These are phyloP conservation scores for Trichoderma orchidacearum DNA, from an alignment of 495 filamentous ascomycete genomes.

Conservation along the genomic window DNA sequence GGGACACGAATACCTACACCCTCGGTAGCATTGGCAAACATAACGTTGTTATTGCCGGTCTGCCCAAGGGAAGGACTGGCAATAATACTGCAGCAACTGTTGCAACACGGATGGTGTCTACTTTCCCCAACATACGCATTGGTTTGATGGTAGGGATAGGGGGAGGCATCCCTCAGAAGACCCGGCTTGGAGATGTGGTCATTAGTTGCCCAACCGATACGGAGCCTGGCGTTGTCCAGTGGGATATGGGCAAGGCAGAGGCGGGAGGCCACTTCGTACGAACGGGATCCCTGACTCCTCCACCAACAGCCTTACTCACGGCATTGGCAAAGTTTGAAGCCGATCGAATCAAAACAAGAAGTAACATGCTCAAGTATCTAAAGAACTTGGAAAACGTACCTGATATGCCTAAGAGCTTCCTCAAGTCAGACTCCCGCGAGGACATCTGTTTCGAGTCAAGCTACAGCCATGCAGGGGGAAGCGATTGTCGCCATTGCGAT, in stretches of 20 bases:
- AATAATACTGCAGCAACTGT: conserved; percentile 15
- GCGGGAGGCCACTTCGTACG: conserved; percentile 12
- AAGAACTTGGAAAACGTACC: not conserved
- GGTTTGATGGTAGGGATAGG: conserved; percentile 19
- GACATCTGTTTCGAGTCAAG: not conserved
- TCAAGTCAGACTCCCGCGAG: not conserved
- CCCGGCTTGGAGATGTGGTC: conserved; percentile 29
- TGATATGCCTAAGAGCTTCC: not conserved
- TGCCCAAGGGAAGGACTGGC: conserved; percentile 19
- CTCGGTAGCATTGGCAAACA: conserved; percentile 20
- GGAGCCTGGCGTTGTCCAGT: conserved; percentile 15
- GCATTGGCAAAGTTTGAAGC: not conserved
- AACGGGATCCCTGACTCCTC: conserved; percentile 10
- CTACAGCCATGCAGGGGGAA: not conserved
- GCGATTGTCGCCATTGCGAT: not conserved
- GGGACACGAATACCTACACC: conserved; percentile 19
- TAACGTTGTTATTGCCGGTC: conserved; percentile 21
- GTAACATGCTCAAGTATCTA: not conserved
- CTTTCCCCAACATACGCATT: conserved; percentile 11
- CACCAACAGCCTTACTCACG: not conserved
- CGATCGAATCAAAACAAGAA: not conserved
- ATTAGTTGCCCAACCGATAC: conserved; percentile 18
- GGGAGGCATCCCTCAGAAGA: conserved; percentile 15
- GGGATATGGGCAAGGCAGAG: conserved; percentile 1
- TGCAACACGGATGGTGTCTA: conserved; percentile 12